Evolutionary conservation across 805 yeast species (phyloP), one percentile per base, ranked within the genome.

Genomic region (Wickerhamomyces strasburgensis): DNA sequence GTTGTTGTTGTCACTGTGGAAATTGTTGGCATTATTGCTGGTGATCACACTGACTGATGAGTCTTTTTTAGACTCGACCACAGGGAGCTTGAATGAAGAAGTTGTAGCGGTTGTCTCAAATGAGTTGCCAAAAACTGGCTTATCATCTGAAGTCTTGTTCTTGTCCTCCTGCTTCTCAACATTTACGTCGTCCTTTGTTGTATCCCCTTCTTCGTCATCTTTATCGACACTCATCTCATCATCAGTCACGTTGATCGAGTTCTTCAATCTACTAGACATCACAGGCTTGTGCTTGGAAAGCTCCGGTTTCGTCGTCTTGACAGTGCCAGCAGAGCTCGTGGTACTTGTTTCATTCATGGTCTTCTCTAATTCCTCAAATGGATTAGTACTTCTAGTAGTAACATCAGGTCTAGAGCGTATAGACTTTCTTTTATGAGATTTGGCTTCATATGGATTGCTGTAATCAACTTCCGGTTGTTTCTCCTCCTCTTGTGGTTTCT

Each of bases 361-460:
- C 38, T 50, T 38, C 35, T 54, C 57, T 14, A 54, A 31, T 31
- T 46, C 41, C 23, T 49, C 50, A 27, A 53, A 24, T 5, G 49
- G 45, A 2, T 48, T 34, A 24, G 40, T 46, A 34, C 44, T 46
- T 31, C 35, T 42, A 7, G 19, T 25, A 13, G 31, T 23, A 6
- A 30, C 23, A n/a, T 29, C n/a, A 35, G 16, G 10, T 29, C 21
- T 5, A 31, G 2, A 28, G 34, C 5, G 31, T 16, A 7, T 26
- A 24, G 5, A 29, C 32, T 21, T 48, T 38, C 24, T 44, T 46
- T 23, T 21, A 6, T 39, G 33, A 9, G 45, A n/a, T n/a, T 40
- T 34, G 17, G 47, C 34, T 19, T 70, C 63, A 44, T 69, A 70
- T 8, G 76, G 76, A 43, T 71, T 70, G 11, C 68, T 44, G 32